These are phyloP conservation scores for Diophrys appendiculata DNA, from an alignment of 73 alveolate genomes.

Conservation along the genomic window DNA sequence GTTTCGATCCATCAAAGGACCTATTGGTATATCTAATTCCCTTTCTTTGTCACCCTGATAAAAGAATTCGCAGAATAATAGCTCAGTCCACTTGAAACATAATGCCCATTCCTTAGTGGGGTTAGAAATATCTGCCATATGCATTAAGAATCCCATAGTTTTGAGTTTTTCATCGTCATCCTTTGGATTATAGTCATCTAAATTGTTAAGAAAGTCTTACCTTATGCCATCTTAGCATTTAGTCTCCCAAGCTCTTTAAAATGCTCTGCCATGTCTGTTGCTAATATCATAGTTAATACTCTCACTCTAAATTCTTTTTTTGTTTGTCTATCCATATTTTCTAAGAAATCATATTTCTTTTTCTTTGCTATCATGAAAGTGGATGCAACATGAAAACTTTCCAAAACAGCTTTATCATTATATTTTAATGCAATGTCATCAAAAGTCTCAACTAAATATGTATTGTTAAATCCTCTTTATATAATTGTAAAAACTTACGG, in stretches of 20 bases:
- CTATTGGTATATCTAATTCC: slow-evolving; percentile 72
- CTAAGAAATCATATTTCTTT: slow-evolving; percentile 50
- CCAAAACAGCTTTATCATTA: slow-evolving; percentile 65
- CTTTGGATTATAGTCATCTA: slow-evolving; percentile 62
- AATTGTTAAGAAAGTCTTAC: background rate
- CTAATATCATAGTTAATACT: slow-evolving; percentile 69
- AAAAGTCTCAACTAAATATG: slow-evolving; percentile 65
- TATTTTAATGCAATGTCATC: slow-evolving; percentile 77
- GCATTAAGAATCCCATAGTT: slow-evolving; percentile 72
- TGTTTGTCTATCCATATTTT: slow-evolving; percentile 43
- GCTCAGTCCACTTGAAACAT: slow-evolving; percentile 85
- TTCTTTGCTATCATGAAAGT: slow-evolving; percentile 14
- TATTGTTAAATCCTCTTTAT: slow-evolving; percentile 71
- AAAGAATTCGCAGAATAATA: slow-evolving; percentile 85
- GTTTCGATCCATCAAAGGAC: slow-evolving; percentile 85
- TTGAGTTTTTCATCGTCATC: slow-evolving; percentile 54
- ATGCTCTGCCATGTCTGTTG: slow-evolving; percentile 88
- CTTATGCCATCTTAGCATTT: slow-evolving; percentile 55
- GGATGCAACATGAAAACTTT: slow-evolving; percentile 51
- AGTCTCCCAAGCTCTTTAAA: slow-evolving; percentile 67
- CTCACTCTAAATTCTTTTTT: slow-evolving; percentile 65
- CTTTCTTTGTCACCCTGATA: slow-evolving; percentile 91
- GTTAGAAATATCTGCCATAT: slow-evolving; percentile 84
- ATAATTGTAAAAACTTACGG: slow-evolving; percentile 35
- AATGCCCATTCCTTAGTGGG: slow-evolving; percentile 78